Evolutionary conservation across 129 eudicot species (phyloP), one percentile per base, ranked within the genome.

Genomic region (Centaurea solstitialis): DNA sequence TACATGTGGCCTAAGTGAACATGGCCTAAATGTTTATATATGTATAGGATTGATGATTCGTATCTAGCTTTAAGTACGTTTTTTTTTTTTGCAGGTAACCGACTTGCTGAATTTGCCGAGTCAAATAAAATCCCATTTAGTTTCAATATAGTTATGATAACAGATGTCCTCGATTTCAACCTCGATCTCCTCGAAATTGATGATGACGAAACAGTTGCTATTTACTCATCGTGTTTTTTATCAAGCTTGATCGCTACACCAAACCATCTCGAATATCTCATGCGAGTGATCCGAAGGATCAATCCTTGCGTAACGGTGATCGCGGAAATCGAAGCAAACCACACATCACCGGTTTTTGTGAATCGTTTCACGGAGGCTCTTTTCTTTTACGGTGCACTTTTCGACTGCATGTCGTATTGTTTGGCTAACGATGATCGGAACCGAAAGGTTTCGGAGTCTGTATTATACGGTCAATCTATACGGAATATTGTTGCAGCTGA

Each of bases 401-500:
- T 91, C 47, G 91, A 87, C 53, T 41, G 73, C 40, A 13, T 83
- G 45, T 83, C 82, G 3, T 82, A 86, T 23, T 77, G 92, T 76
- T 61, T 85, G 84, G 87, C 72, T 40, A 57, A 80, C 1, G 85
- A 82, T 21, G 89, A 80, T 9, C 7, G 17, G 20, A 73, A 76
- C 15, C 80, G 92, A 72, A 73, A 26, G 77, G 69, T 74, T 17
- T 22, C 13, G 9, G 92, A 88, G 70, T 47, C 82, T 22, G 64
- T 80, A 3, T 35, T 73, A 17, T 78, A 38, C 17, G 76, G 86
- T 77, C 69, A 81, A 17, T 18, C 83, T 9, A 86, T 88, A 62
- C 76, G 62, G 24, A 91, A 80, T 21, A 78, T 91, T 68, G 84
- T 88, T 68, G 89, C 89, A 2, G 83, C 92, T 57, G 93, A 91